Evolutionary conservation across 768 basidiomycete genomes (phyloP).

Genomic region (Trametes cinnabarina): DNA sequence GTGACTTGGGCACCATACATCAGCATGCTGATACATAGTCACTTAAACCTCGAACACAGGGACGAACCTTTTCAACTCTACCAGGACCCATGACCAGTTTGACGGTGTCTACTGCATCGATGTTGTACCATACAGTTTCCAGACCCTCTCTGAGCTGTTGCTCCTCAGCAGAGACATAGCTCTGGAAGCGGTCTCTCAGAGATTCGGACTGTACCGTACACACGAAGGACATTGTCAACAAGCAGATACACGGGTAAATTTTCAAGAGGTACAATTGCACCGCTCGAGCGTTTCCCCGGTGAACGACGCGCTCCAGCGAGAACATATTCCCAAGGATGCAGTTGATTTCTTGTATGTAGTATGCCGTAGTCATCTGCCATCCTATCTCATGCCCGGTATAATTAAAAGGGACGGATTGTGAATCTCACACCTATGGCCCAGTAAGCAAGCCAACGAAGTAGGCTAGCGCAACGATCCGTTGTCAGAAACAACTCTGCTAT

Average conservation of each 20-base stretch:
- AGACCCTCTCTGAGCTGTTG: constrained; percentile 27
- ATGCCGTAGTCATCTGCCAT: constrained; percentile 17
- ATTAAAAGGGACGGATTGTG: too few species aligned
- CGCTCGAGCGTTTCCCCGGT: constrained; percentile 15
- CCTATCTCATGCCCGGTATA: not conserved
- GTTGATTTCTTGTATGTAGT: constrained; percentile 13
- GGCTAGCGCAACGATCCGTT: constrained; percentile 14
- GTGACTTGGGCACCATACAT: constrained; percentile 21
- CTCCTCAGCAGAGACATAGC: constrained; percentile 29
- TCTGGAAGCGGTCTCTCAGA: constrained; percentile 25
- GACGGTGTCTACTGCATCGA: constrained; percentile 32
- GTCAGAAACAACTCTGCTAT: too few species aligned
- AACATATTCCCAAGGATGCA: constrained; percentile 16
- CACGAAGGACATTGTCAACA: constrained; percentile 1
- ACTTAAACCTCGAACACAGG: not conserved
- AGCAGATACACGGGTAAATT: not conserved
- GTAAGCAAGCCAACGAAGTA: constrained; percentile 34
- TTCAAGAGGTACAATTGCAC: constrained; percentile 27
- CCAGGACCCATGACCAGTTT: constrained; percentile 31
- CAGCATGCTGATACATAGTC: not conserved
- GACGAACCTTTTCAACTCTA: constrained; percentile 33
- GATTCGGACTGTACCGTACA: constrained; percentile 20
- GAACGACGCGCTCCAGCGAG: not conserved
- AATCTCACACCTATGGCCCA: constrained; percentile 37
- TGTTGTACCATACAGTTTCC: constrained; percentile 28